Conservation (phyloP, 2,329 filamentous ascomycete species). For the Apiospora malaysiana region DNA sequence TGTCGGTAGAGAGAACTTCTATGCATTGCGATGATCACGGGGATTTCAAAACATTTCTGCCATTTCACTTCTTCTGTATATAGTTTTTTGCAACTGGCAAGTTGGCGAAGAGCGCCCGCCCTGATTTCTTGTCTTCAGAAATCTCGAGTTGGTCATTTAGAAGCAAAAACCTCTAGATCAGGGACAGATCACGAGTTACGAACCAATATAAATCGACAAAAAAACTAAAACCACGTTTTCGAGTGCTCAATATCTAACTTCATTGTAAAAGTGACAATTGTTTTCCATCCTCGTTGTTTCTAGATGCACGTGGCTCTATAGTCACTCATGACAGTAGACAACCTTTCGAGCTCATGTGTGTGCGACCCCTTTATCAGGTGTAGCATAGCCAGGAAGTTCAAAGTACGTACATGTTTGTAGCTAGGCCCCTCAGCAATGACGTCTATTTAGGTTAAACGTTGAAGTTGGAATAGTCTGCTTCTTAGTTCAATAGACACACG, state of each 20-base stretch:
- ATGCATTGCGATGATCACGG: conserved; percentile 28
- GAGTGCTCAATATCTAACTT: too few species aligned
- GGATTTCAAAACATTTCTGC: conserved; percentile 9
- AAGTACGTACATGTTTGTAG: too few species aligned
- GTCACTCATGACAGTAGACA: too few species aligned
- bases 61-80: conserved; percentile 31
- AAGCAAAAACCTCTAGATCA: conserved; percentile 14
- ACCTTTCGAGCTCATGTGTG: too few species aligned
- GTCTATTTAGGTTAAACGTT: neutral
- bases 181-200: conserved; percentile 16
- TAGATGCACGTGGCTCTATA: too few species aligned
- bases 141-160: conserved; percentile 19
- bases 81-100: conserved; percentile 25
- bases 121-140: conserved; percentile 15
- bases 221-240: neutral
- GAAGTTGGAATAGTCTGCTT: neutral
- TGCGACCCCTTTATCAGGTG: neutral
- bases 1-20: conserved; percentile 12
- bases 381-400: neutral
- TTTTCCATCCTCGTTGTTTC: too few species aligned
- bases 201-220: conserved; percentile 15
- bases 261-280: neutral
- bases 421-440: neutral
- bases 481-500: neutral
- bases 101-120: neutral